Evolutionary conservation across 2,329 filamentous ascomycete genomes (phyloP).

Genomic region (Zymoseptoria crescenta): DNA sequence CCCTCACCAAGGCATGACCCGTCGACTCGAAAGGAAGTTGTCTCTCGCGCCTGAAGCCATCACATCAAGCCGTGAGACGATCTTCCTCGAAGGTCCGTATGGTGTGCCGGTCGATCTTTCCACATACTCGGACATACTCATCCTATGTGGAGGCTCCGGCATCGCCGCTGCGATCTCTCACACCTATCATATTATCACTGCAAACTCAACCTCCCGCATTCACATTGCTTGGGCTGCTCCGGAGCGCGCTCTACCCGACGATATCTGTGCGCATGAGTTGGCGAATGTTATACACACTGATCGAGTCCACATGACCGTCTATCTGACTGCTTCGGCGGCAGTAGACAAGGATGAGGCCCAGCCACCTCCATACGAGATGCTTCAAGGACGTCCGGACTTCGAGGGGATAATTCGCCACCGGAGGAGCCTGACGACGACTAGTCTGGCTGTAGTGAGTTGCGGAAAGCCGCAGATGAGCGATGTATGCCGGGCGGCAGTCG

Average conservation of each 20-base stretch:
- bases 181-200: constrained; percentile 10
- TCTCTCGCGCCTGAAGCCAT: constrained; percentile 12
- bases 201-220: constrained; percentile 3
- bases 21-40: constrained; percentile 35
- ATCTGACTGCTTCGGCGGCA: constrained; percentile 11
- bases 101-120: constrained; percentile 37
- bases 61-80: constrained; percentile 23
- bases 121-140: constrained; percentile 33
- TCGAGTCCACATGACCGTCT: constrained; percentile 15
- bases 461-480: constrained; percentile 15
- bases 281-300: constrained; percentile 5
- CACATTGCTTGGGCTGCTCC: constrained; percentile 17
- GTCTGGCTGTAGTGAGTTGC: constrained; percentile 15
- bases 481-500: constrained; percentile 14
- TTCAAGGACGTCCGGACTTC: constrained; percentile 15
- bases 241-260: constrained; percentile 10
- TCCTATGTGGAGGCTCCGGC: constrained; percentile 44
- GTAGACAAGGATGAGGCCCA: constrained; percentile 4
- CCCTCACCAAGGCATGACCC: constrained; percentile 46
- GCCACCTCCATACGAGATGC: constrained; percentile 6
- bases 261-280: constrained; percentile 14
- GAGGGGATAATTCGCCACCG: constrained; percentile 11
- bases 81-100: constrained; percentile 47
- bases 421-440: constrained; percentile 6
- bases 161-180: constrained; percentile 37